A percentile compares a stretch with the other conserved stretches of the same genome.
Evolutionary conservation across 179 eudicot species (phyloP).

Genomic region (Camellia oleifera): DNA sequence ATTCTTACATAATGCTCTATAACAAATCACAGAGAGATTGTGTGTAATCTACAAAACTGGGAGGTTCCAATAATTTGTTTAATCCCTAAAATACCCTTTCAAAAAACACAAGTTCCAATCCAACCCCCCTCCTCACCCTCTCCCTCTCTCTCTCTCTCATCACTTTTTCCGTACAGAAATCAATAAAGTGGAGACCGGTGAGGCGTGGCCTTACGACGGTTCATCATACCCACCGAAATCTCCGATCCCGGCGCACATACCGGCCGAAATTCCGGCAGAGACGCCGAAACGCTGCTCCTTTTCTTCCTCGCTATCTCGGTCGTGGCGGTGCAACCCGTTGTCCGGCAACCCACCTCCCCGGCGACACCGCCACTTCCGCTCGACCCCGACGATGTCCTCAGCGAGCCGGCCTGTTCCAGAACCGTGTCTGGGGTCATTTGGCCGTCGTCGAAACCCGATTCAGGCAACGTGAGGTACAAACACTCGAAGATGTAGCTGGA

Average conservation of each 20-base stretch:
- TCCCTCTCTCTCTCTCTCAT: background rate
- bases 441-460: constrained; percentile 44
- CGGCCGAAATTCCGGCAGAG: constrained; percentile 21
- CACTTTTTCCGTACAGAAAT: constrained; percentile 12
- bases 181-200: constrained; percentile 59
- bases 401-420: constrained; percentile 38
- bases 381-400: constrained; percentile 40
- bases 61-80: background rate
- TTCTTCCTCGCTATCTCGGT: constrained; percentile 52
- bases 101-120: background rate
- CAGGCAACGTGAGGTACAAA: constrained; percentile 28
- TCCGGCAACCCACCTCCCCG: constrained; percentile 28
- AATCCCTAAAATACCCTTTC: constrained; percentile 1
- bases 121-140: background rate
- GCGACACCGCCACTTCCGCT: constrained; percentile 29
- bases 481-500: constrained; percentile 26
- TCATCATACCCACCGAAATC: constrained; percentile 20
- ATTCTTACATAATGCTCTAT: background rate
- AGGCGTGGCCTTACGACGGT: constrained; percentile 66
- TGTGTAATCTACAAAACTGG: constrained; percentile 2
- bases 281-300: constrained; percentile 28
- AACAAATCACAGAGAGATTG: background rate
- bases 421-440: constrained; percentile 52
- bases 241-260: constrained; percentile 20
- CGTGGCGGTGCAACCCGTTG: constrained; percentile 39